These are phyloP conservation scores for Ehretia macrophylla DNA, from an alignment of 257 asterid genomes.

Conservation along the genomic window DNA sequence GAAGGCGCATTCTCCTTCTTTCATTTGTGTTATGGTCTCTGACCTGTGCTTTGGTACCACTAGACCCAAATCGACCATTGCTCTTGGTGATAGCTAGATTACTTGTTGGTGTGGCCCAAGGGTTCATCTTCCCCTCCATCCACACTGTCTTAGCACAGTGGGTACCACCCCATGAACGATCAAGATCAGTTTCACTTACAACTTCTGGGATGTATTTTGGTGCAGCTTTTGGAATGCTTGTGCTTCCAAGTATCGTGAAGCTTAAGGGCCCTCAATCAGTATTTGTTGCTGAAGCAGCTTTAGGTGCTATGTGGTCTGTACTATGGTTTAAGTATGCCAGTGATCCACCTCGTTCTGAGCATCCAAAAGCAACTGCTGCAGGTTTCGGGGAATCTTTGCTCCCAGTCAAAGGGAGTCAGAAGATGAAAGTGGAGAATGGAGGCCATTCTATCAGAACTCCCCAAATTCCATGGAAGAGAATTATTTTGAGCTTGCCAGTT, in stretches of 20 bases:
- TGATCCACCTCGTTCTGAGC: constrained; percentile 8
- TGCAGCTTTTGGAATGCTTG: constrained; percentile 7
- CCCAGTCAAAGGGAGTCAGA: constrained; percentile 1
- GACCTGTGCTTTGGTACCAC: constrained; percentile 2
- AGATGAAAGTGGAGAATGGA: not conserved
- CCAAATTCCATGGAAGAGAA: not conserved
- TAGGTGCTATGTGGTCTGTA: constrained; percentile 7
- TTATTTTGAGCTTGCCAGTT: not conserved
- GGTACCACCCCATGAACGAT: constrained; percentile 7
- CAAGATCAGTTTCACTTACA: constrained; percentile 3
- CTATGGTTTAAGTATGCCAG: constrained; percentile 5
- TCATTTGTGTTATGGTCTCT: constrained; percentile 2
- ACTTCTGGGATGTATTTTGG: constrained; percentile 3
- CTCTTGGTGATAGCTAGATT: constrained; percentile 1
- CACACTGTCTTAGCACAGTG: constrained; percentile 6
- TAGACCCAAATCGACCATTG: constrained; percentile 1
- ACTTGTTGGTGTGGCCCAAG: constrained; percentile 4
- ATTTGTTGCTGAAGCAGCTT: constrained; percentile 2
- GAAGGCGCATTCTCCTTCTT: constrained; percentile 3
- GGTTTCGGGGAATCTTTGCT: constrained; percentile 3
- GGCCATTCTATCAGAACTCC: not conserved
- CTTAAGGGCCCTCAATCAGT: constrained; percentile 1
- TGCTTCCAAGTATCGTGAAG: constrained; percentile 3
- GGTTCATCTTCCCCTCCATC: constrained; percentile 2
- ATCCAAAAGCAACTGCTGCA: constrained; percentile 6